phyloP scores from a whole-genome alignment of 768 basidiomycete species.

The Tephrocybe rancida region DNA sequence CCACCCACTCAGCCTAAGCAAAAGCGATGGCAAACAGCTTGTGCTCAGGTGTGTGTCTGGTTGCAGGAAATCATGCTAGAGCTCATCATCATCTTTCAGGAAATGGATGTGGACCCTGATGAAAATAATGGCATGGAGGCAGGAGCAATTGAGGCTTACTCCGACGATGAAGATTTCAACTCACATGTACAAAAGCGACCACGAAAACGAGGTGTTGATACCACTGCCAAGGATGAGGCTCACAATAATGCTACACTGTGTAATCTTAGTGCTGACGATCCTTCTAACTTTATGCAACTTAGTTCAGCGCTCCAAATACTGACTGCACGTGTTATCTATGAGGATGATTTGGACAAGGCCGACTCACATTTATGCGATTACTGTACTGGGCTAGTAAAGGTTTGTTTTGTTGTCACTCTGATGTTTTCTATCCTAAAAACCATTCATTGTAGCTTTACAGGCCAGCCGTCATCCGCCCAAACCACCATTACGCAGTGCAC shows the following conservation, averaged over 20 bases:
- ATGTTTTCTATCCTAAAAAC: not conserved
- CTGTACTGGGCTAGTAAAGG: not conserved
- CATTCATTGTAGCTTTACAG: constrained; percentile 30
- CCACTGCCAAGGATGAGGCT: not conserved
- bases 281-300: not conserved
- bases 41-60: not conserved
- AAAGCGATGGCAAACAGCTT: not conserved
- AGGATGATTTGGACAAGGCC: not conserved
- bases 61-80: not conserved
- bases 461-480: constrained; percentile 29
- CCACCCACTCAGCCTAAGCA: not conserved
- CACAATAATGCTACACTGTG: not conserved
- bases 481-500: constrained; percentile 39
- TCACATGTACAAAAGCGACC: not conserved
- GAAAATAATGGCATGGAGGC: not conserved
- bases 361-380: not conserved
- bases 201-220: not conserved
- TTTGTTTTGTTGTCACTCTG: not conserved
- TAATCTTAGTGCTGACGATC: not conserved
- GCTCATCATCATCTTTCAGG: not conserved
- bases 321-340: not conserved
- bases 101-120: not conserved
- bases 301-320: not conserved
- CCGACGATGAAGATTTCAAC: not conserved
- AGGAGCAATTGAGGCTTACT: not conserved